Base-by-base conservation (phyloP, 1,139 yeast genomes). In the Meyerozyma smithsonii region DNA sequence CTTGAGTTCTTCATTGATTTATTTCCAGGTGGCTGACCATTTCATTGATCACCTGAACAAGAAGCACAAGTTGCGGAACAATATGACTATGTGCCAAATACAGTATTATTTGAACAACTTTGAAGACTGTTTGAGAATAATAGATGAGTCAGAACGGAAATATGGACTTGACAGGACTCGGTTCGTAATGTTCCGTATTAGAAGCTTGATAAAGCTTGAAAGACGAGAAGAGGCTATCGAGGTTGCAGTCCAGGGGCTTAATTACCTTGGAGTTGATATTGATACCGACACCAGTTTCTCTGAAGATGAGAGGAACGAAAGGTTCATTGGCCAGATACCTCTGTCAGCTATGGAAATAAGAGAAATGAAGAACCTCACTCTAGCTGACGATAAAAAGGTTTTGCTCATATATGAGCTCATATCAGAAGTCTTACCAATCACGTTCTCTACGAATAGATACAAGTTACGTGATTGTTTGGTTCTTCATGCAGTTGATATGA, bases 281-380 rank as follows among this genome's bases (percentile, higher is more conserved):
- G 58, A 62, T 28, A 46, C 49, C 11, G 48, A 46, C 2, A 58
- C 64, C 52, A 56, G 58, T 38, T 11, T 18, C 8, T 26, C 30
- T 3, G 17, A 26, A 4, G 46, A 44, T 16, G 45, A 42, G 11
- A 54, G 59, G 28, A 50, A 56, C 11, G 50, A 53, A 4, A 54
- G 50, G 19, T 49, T 67, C 26, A 44, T 52, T 15, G 56, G 58
- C 6, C 58, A 61, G 37, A 55, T 72, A 5, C 79, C 79, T 0
- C 48, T 66, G 4, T 65, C 78, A 1, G 58, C 69, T 2, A 54
- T 64, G 2, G 79, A 74, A 37, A 69, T 76, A 12, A 51, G 75
- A 23, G 55, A 53, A 6, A 50, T 74, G 38, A 59, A 55, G 4
- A 46, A 55, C 1, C 40, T 54, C 4, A 56, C 58, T 10, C 41